Evolutionary conservation across 75 land plant genomes (phyloP), one percentile per base, ranked within the genome.

Genomic region (Larix kaempferi): DNA sequence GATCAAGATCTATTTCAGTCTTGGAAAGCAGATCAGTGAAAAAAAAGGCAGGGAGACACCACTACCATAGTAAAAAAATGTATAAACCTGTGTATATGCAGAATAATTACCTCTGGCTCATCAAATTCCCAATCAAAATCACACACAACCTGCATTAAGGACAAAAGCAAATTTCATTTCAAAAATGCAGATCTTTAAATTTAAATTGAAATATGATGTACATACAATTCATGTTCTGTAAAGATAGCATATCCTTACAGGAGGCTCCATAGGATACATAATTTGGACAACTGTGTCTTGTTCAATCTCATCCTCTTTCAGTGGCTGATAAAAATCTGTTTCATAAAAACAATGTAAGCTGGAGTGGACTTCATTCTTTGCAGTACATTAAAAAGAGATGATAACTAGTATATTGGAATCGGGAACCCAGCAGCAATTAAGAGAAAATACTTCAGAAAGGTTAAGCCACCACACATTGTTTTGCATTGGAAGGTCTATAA

Each of bases 91-190:
- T 44, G 52, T 44, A 44, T 44, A 44, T 19, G 5, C 33, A 41
- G 25, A 69, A 69, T 69, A 69, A 69, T 74, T 86, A 95, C 98
- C 89, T 96, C 93, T 41, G 88, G 59, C 56, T 94, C 99, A 85
- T 96, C 99, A 10, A 96, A 75, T 25, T 92, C 95, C 99, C 98
- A 94, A 80, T 96, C 99, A 84, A 85, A 96, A 78, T 92, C 90
- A 54, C 81, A 78, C 74, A 95, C 82, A 78, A 94, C 81, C 96
- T 94, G 88, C 79, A 84, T 12, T 74, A 37, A 75, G 55, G 33
- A 79, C 44, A 49, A 78, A 33, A 12, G 3, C 17, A 76, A 75
- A n/a, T 26, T 27, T 8, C 15, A 16, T 26, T 55, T 14, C 26
- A 41, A 33, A 52, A 56, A 78, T 26, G 26, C 22, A 11, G 39